Percentiles rank a stretch among this genome's conserved stretches.
Evolutionary conservation across 2,329 filamentous ascomycete species (phyloP).

Genomic region (Fusarium concolor): DNA sequence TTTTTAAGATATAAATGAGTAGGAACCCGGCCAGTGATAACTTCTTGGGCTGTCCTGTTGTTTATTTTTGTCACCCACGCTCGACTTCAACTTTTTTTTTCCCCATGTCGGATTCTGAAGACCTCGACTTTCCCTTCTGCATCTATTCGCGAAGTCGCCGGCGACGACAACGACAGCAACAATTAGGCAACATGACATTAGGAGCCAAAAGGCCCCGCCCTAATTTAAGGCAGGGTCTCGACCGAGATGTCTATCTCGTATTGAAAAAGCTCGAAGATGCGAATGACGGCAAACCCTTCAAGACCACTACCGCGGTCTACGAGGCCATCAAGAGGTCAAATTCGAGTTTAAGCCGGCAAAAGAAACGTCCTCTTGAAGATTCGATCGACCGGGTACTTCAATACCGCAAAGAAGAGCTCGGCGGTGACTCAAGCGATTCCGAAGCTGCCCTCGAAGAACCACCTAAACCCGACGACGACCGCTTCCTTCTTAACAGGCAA

Average conservation of each 20-base stretch:
- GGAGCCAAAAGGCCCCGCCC: constrained; percentile 23
- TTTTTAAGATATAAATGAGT: too few relatives aligned
- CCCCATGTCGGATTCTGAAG: too few relatives aligned
- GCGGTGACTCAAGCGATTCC: constrained; percentile 65
- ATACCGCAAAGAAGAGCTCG: constrained; percentile 74
- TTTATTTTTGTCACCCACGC: constrained; percentile 1
- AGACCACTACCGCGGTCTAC: constrained; percentile 73
- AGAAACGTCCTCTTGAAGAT: constrained; percentile 84
- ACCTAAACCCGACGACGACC: constrained; percentile 49
- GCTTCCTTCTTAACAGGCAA: constrained; percentile 57
- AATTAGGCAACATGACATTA: constrained; percentile 30
- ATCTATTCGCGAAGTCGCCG: background rate
- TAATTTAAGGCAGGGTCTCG: constrained; percentile 56
- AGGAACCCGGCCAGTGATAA: too few relatives aligned
- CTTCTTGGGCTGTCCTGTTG: background rate
- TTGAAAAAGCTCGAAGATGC: constrained; percentile 81
- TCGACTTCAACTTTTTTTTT: constrained; percentile 1
- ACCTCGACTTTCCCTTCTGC: background rate
- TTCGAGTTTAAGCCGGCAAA: constrained; percentile 84
- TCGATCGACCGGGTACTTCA: constrained; percentile 85
- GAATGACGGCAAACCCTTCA: constrained; percentile 61
- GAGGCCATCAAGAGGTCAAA: constrained; percentile 87
- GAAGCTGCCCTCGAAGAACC: constrained; percentile 61
- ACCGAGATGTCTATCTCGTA: constrained; percentile 81
- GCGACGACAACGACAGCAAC: too few relatives aligned